phyloP scores from a whole-genome alignment of 345 rosid genomes.

The Cardamine occulta region DNA sequence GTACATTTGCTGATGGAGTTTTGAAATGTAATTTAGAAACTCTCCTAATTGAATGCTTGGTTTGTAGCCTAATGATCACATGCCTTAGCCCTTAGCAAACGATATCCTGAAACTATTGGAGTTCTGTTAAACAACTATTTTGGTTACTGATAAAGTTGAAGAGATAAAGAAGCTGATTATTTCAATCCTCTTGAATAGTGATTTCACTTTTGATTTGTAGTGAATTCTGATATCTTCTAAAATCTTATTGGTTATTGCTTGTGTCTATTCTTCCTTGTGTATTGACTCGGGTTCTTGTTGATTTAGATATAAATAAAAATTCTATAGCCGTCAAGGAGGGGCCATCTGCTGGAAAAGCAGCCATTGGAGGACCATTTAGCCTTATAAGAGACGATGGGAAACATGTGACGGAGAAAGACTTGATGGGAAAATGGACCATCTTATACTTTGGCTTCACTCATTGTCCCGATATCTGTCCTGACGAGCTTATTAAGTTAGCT shows the following conservation, averaged over 20 bases:
- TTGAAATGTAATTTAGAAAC: slow-evolving; percentile 3
- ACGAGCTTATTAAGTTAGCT: slow-evolving; percentile 83
- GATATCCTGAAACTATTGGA: slow-evolving; percentile 1
- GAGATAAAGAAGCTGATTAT: slow-evolving; percentile 11
- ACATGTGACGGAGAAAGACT: slow-evolving; percentile 76
- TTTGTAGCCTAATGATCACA: background rate
- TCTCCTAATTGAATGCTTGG: background rate
- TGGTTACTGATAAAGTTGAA: slow-evolving; percentile 5
- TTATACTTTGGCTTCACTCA: slow-evolving; percentile 97
- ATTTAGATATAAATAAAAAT: slow-evolving; percentile 68
- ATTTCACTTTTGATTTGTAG: background rate
- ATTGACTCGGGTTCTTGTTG: slow-evolving; percentile 30
- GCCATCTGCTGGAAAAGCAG: slow-evolving; percentile 93
- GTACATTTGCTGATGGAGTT: background rate
- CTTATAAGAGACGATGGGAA: slow-evolving; percentile 86
- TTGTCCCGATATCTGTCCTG: slow-evolving; percentile 99
- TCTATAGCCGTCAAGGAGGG: slow-evolving; percentile 87
- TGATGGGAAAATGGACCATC: slow-evolving; percentile 85
- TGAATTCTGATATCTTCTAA: background rate
- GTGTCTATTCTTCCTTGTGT: slow-evolving; percentile 3
- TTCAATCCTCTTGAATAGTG: slow-evolving; percentile 10
- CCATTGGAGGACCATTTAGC: slow-evolving; percentile 92
- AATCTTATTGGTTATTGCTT: background rate
- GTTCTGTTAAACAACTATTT: background rate
- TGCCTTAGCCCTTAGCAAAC: background rate